phyloP scores from a whole-genome alignment of 495 filamentous ascomycete species.

The Annulohypoxylon maeteangense region DNA sequence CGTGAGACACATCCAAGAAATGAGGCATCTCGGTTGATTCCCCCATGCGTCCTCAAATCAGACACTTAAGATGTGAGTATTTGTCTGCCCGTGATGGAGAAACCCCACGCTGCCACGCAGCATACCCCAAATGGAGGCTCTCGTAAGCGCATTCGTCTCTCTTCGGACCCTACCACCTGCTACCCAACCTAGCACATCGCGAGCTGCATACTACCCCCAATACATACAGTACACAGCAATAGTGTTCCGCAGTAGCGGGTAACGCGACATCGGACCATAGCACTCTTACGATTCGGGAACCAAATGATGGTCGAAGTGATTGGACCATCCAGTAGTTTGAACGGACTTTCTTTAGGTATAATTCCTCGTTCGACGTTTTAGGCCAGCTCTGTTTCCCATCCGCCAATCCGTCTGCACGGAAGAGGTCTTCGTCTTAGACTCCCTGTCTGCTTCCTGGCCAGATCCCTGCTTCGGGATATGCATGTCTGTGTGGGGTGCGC shows the following conservation, averaged over 20 bases:
- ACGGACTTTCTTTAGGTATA: constrained; percentile 35
- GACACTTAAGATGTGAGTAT: constrained; percentile 20
- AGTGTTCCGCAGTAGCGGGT: constrained; percentile 38
- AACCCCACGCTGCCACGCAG: constrained; percentile 44
- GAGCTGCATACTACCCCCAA: constrained; percentile 16
- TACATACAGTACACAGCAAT: constrained; percentile 26
- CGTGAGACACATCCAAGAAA: constrained; percentile 32
- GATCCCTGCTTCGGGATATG: constrained; percentile 45
- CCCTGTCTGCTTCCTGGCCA: constrained; percentile 14
- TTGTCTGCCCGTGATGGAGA: constrained; percentile 18
- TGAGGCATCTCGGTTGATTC: constrained; percentile 32
- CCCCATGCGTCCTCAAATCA: constrained; percentile 23
- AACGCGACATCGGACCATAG: constrained; percentile 42
- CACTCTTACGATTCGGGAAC: constrained; percentile 30
- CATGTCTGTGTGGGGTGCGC: constrained; percentile 47
- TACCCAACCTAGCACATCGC: constrained; percentile 15
- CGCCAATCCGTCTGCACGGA: constrained; percentile 38
- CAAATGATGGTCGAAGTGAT: constrained; percentile 18
- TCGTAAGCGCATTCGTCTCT: constrained; percentile 33
- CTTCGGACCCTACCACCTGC: constrained; percentile 29
- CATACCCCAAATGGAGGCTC: constrained; percentile 39
- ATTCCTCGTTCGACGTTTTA: constrained; percentile 25
- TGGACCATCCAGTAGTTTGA: constrained; percentile 19
- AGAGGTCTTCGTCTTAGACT: constrained; percentile 7
- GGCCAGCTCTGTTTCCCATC: constrained; percentile 31